These are phyloP conservation scores for Epichloe aotearoae DNA, from an alignment of 2,329 filamentous ascomycete genomes.

Conservation along the genomic window DNA sequence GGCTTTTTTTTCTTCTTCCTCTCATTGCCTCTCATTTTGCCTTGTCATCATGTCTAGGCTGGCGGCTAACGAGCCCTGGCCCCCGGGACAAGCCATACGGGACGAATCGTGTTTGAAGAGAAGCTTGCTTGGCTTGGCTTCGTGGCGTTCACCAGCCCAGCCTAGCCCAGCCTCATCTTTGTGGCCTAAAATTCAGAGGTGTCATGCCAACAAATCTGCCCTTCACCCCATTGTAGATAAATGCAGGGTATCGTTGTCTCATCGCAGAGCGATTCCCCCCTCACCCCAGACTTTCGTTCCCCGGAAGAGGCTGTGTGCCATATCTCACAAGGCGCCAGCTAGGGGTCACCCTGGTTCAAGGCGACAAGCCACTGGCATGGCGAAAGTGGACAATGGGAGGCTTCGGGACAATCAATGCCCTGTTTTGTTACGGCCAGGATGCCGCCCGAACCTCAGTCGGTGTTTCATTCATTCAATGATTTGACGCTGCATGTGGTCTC, in stretches of 20 bases:
- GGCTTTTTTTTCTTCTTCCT: not conserved
- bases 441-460: too few species aligned
- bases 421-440: not conserved
- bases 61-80: not conserved
- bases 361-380: not conserved
- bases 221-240: too few species aligned
- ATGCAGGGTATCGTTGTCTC: too few species aligned
- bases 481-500: too few species aligned
- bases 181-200: too few species aligned
- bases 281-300: not conserved
- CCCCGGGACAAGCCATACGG: not conserved
- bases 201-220: too few species aligned
- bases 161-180: too few species aligned
- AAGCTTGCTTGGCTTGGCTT: too few species aligned
- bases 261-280: too few species aligned
- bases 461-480: too few species aligned
- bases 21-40: not conserved
- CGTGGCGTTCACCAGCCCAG: too few species aligned
- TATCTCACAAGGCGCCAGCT: not conserved
- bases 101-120: not conserved
- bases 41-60: not conserved
- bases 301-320: not conserved
- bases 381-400: not conserved
- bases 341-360: not conserved
- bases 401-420: not conserved